Percentiles rank a stretch among this genome's conserved stretches.
These are phyloP conservation scores for Trichomonascus vanleenenianus DNA, from an alignment of 805 yeast genomes.

Conservation along the genomic window DNA sequence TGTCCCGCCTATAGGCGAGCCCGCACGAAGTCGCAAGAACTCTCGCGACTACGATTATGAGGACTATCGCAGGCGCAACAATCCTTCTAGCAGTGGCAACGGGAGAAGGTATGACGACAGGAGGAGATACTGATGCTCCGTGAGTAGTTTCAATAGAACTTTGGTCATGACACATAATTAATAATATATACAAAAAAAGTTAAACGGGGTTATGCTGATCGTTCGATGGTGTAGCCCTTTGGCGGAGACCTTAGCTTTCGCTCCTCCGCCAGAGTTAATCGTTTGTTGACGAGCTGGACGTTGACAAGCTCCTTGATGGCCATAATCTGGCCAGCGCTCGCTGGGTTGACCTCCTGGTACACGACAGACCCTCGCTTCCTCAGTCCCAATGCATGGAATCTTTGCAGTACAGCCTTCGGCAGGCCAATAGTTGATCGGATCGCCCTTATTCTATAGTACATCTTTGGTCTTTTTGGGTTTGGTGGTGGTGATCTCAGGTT, in stretches of 20 bases:
- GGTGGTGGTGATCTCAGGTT: background rate
- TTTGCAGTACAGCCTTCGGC: constrained; percentile 57
- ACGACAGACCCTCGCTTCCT: constrained; percentile 63
- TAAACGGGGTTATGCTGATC: background rate
- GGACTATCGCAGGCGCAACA: background rate
- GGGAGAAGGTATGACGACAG: background rate
- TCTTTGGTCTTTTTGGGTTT: background rate
- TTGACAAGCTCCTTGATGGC: constrained; percentile 78
- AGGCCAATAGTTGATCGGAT: constrained; percentile 78
- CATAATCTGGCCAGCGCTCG: constrained; percentile 78
- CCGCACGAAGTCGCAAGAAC: too few species aligned
- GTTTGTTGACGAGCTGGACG: constrained; percentile 61
- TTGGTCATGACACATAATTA: background rate
- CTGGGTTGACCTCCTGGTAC: constrained; percentile 66
- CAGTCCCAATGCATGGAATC: constrained; percentile 68
- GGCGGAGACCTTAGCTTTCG: constrained; percentile 24
- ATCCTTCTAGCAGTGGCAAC: too few species aligned
- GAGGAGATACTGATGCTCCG: background rate
- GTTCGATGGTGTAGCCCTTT: constrained; percentile 26
- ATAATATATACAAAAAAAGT: background rate
- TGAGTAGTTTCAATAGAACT: too few species aligned
- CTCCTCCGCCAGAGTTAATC: constrained; percentile 41
- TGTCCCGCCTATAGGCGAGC: too few species aligned
- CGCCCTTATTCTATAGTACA: constrained; percentile 62
- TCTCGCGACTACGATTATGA: background rate